A percentile compares a stretch with the other conserved stretches of the same genome.
phyloP scores from a whole-genome alignment of 805 yeast genomes.

The Barnettozyma californica region DNA sequence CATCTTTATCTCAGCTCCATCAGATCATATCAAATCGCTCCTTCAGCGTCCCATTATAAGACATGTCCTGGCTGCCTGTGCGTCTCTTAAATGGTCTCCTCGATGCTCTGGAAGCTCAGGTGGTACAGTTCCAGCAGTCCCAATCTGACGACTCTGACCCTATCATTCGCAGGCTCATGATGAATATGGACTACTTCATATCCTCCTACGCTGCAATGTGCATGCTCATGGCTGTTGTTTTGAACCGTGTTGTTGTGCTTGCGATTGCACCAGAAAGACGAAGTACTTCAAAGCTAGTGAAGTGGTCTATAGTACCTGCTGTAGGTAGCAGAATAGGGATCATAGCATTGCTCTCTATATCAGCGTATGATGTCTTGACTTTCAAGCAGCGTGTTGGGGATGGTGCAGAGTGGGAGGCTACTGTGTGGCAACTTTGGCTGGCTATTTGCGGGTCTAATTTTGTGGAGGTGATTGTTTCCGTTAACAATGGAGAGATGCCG shows the following conservation, averaged over 20 bases:
- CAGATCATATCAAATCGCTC: neutral
- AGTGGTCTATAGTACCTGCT: neutral
- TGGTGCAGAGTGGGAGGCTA: conserved; percentile 22
- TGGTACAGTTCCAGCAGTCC: neutral
- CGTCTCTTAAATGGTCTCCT: neutral
- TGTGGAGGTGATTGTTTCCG: conserved; percentile 59
- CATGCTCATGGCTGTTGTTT: conserved; percentile 50
- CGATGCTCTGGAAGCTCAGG: neutral
- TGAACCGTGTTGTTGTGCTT: conserved; percentile 46
- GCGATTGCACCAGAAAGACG: neutral
- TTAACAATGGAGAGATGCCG: conserved; percentile 50
- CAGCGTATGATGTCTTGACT: neutral
- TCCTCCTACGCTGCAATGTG: conserved; percentile 48
- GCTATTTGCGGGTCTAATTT: conserved; percentile 57
- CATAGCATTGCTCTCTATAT: neutral
- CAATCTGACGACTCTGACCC: neutral
- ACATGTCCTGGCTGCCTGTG: neutral
- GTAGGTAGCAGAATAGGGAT: conserved; percentile 12
- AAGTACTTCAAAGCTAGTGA: neutral
- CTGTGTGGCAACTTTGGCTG: conserved; percentile 56
- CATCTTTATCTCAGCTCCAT: neutral
- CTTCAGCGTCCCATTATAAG: neutral
- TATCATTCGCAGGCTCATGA: neutral
- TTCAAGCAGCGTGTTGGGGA: neutral
- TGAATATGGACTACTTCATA: conserved; percentile 36